Evolutionary conservation across 139 green algal genomes (phyloP).

Genomic region (Chlorella sp.): DNA sequence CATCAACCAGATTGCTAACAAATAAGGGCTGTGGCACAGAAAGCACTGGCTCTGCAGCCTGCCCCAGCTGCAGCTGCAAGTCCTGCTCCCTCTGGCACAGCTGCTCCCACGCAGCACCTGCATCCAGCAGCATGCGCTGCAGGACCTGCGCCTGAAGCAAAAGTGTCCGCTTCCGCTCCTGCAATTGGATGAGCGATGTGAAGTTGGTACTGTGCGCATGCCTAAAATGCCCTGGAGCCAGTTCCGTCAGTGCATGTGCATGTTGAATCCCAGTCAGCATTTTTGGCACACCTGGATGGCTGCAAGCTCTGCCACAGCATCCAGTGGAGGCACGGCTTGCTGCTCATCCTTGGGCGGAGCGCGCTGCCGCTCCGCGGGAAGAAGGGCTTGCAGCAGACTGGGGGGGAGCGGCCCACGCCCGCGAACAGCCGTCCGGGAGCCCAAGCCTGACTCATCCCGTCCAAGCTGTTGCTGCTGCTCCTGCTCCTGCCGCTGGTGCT

Average conservation of each 20-base stretch:
- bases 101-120: not conserved
- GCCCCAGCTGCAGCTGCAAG: not conserved
- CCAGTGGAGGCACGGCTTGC: not conserved
- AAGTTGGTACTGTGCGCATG: no score
- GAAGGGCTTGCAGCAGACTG: not conserved
- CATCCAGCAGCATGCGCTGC: conserved; percentile 5
- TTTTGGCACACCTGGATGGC: not conserved
- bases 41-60: not conserved
- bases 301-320: not conserved
- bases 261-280: no score
- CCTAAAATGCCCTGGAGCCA: no score
- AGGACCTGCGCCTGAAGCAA: conserved; percentile 5
- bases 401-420: not conserved
- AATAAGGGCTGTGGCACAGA: not conserved
- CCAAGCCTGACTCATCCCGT: no score
- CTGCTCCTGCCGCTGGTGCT: no score
- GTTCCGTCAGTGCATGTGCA: no score
- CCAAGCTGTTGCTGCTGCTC: no score
- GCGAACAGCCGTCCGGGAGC: no score
- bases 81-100: not conserved
- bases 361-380: not conserved
- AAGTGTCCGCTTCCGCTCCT: not conserved
- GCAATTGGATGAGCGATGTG: not conserved
- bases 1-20: not conserved
- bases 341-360: not conserved